A percentile compares a stretch with the other conserved stretches of the same genome.
Conservation (phyloP, 768 basidiomycete species). For the Lepiota subincarnata region DNA sequence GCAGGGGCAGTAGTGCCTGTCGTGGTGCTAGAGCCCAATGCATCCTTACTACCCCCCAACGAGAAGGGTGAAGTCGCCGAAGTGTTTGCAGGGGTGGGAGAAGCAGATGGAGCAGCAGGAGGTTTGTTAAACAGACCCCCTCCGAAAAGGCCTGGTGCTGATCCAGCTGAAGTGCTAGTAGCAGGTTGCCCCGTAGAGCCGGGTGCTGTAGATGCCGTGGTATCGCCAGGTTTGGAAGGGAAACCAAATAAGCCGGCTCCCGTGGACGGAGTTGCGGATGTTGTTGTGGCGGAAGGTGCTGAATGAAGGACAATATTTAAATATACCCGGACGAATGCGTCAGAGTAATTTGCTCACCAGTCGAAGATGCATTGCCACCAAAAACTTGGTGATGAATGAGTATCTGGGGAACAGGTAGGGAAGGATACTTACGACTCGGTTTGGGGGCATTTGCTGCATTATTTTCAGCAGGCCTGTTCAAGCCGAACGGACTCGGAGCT, state of each 20-base stretch:
- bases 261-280: conserved; percentile 16
- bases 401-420: not conserved
- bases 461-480: not conserved
- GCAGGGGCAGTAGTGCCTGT: conserved; percentile 12
- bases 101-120: conserved; percentile 9
- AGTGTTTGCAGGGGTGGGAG: not conserved
- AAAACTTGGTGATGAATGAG: conserved; percentile 10
- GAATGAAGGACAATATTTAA: not conserved
- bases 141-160: conserved; percentile 2
- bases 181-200: conserved; percentile 11
- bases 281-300: conserved; percentile 7
- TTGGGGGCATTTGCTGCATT: not conserved
- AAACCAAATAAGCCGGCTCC: conserved; percentile 17
- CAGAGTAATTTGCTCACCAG: not conserved
- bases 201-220: conserved; percentile 8
- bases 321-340: not conserved
- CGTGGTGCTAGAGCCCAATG: not conserved
- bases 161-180: not conserved
- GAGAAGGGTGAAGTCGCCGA: not conserved
- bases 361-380: conserved; percentile 6
- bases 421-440: not conserved
- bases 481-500: conserved; percentile 2
- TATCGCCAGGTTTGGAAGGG: conserved; percentile 16
- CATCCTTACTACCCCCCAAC: too few species aligned
- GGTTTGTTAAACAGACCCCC: conserved; percentile 18